Percentiles rank a stretch among this genome's conserved stretches.
These are phyloP conservation scores for Phialocephala subalpina DNA, from an alignment of 2,329 filamentous ascomycete genomes.

Conservation along the genomic window DNA sequence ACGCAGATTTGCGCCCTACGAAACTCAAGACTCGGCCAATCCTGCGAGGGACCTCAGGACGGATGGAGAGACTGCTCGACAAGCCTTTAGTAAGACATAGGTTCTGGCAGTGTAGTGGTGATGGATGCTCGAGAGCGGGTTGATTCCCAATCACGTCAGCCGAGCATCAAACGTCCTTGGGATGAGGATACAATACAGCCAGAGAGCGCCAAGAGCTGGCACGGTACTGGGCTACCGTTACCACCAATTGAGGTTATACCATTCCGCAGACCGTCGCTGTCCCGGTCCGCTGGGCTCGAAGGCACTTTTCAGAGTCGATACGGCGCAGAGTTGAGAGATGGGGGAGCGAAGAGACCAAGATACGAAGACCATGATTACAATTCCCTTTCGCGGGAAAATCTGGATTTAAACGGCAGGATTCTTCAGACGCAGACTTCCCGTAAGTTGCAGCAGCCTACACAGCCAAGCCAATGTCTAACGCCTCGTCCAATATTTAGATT, in stretches of 20 bases:
- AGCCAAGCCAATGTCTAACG: slow-evolving; percentile 26
- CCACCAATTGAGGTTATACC: slow-evolving; percentile 38
- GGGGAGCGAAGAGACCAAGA: slow-evolving; percentile 33
- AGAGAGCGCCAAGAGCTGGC: slow-evolving; percentile 31
- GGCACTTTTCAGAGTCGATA: slow-evolving; percentile 25
- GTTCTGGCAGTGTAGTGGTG: slow-evolving; percentile 38
- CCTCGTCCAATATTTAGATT: slow-evolving; percentile 23
- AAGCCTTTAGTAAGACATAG: slow-evolving; percentile 35
- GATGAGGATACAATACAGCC: slow-evolving; percentile 32
- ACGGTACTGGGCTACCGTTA: slow-evolving; percentile 34
- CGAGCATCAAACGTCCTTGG: slow-evolving; percentile 42
- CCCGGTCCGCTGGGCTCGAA: slow-evolving; percentile 20
- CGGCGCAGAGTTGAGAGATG: slow-evolving; percentile 29
- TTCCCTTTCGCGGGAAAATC: slow-evolving; percentile 23
- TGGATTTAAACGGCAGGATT: slow-evolving; percentile 29
- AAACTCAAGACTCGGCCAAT: slow-evolving; percentile 9
- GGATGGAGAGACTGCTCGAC: slow-evolving; percentile 37
- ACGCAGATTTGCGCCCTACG: slow-evolving; percentile 14
- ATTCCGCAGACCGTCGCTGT: slow-evolving; percentile 27
- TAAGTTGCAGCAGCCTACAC: slow-evolving; percentile 26
- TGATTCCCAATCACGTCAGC: slow-evolving; percentile 37
- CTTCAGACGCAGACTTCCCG: slow-evolving; percentile 27
- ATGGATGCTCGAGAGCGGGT: slow-evolving; percentile 43
- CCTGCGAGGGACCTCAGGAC: slow-evolving; percentile 40
- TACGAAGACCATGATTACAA: slow-evolving; percentile 37